Evolutionary conservation across 2,329 filamentous ascomycete species (phyloP), one percentile per base, ranked within the genome.

Genomic region (Cladobotryum protrusum): DNA sequence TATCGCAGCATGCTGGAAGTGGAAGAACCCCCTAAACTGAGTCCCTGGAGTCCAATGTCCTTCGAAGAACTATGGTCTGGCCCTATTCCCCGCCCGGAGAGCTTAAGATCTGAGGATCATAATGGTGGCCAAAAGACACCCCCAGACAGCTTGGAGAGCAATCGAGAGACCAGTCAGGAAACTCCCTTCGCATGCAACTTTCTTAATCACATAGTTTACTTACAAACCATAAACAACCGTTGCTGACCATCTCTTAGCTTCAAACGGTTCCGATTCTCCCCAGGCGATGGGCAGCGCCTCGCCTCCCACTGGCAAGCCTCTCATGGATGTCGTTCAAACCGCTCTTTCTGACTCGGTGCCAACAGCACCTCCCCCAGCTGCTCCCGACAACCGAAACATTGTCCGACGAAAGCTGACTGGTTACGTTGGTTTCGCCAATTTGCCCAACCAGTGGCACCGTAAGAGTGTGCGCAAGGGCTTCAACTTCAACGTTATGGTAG

Each of bases 401-500:
- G 92, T 99, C 63, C 89, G 93, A 73, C 84, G 93, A 73, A 99
- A 99, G 80, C 78, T 99, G 68, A 97, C 93, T 45, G 93, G 93
- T 67, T 99, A 97, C 65, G 93, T 99, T 65, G 93, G 93, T 59
- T 99, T 99, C 67, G 93, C 93, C 71, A 99, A 99, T 72, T 75
- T 99, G 68, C 93, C 93, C 57, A 99, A 99, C 77, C 93, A 99
- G 76, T 99, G 93, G 93, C 93, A 99, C 79, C 92, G 93, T 73
- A 99, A 99, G 86, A 96, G 91, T 83, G 93, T 99, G 65, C 89
- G 93, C 69, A 99, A 99, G 76, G 93, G 93, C 55, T 99, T 99
- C 83, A 99, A 97, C 82, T 99, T 99, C 81, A 99, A 99, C 70
- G 93, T 99, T 61, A 99, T 99, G 93, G 93, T 99, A 73, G 93